Percentiles rank a stretch among this genome's conserved stretches.
Conservation (phyloP, 2,329 filamentous ascomycete genomes). For the Thelonectria rubi region DNA sequence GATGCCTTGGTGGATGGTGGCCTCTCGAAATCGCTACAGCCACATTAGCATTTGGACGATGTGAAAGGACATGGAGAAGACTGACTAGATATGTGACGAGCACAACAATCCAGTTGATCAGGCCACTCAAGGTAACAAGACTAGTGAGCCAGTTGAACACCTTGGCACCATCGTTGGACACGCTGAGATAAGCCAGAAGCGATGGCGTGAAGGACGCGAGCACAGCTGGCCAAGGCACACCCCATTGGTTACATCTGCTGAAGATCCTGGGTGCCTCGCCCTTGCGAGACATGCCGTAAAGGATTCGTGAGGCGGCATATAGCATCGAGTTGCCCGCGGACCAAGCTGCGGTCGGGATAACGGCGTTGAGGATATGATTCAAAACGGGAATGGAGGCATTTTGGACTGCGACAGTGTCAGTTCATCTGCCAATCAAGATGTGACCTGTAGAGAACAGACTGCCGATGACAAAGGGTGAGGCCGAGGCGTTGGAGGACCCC, state of each 20-base stretch:
- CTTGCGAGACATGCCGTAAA: background rate
- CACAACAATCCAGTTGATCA: background rate
- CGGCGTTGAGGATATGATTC: background rate
- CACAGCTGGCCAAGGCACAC: background rate
- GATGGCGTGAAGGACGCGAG: background rate
- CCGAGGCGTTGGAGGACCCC: constrained; percentile 28
- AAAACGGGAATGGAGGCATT: background rate
- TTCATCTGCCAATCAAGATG: too few species aligned
- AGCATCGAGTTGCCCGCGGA: background rate
- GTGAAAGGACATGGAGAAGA: background rate
- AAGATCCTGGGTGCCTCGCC: constrained; percentile 1
- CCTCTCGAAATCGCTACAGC: background rate
- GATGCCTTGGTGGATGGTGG: background rate
- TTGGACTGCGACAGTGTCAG: background rate
- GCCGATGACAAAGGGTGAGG: too few species aligned
- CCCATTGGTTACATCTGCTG: background rate
- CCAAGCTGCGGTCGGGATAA: background rate
- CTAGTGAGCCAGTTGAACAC: constrained; percentile 1
- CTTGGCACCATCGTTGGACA: background rate
- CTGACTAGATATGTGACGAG: background rate
- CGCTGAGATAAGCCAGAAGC: background rate
- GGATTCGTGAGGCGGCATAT: background rate
- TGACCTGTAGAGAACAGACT: too few species aligned
- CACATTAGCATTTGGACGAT: background rate
- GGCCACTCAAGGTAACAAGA: background rate